Evolutionary conservation across 208 protist genomes (phyloP).

Genomic region (Novymonas esmeraldas): DNA sequence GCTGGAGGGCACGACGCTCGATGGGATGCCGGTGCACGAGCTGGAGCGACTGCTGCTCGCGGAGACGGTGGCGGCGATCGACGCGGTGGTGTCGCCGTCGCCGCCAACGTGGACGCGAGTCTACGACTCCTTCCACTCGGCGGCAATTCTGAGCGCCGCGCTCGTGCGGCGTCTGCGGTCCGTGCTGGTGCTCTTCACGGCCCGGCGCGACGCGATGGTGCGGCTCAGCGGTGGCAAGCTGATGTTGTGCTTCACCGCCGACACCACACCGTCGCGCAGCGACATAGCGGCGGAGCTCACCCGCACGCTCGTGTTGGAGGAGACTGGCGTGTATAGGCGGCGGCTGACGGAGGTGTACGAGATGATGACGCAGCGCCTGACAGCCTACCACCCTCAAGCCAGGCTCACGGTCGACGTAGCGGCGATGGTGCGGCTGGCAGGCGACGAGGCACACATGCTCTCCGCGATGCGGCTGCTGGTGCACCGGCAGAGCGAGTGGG

Average conservation of each 20-base stretch:
- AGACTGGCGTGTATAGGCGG: constrained; percentile 46
- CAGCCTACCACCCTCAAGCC: constrained; percentile 49
- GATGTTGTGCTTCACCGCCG: constrained; percentile 69
- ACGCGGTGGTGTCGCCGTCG: constrained; percentile 21
- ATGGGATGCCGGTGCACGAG: constrained; percentile 45
- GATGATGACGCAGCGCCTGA: constrained; percentile 48
- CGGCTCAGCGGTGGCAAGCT: constrained; percentile 59
- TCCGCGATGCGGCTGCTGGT: constrained; percentile 70
- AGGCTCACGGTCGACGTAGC: constrained; percentile 52
- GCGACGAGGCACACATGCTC: constrained; percentile 54
- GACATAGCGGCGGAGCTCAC: constrained; percentile 57
- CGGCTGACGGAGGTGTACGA: constrained; percentile 44
- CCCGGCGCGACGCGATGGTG: constrained; percentile 47
- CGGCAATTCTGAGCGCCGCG: constrained; percentile 50
- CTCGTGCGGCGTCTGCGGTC: constrained; percentile 45
- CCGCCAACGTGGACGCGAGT: neutral
- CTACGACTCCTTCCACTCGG: constrained; percentile 52
- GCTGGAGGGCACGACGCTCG: constrained; percentile 54
- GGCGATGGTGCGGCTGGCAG: constrained; percentile 31
- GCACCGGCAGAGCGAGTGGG: constrained; percentile 55
- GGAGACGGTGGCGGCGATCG: constrained; percentile 39
- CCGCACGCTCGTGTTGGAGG: constrained; percentile 39
- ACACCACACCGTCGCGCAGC: constrained; percentile 34
- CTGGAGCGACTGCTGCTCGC: constrained; percentile 53
- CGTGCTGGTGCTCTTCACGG: constrained; percentile 72